Conservation (phyloP, 768 basidiomycete genomes). For the Ramaria sp. region DNA sequence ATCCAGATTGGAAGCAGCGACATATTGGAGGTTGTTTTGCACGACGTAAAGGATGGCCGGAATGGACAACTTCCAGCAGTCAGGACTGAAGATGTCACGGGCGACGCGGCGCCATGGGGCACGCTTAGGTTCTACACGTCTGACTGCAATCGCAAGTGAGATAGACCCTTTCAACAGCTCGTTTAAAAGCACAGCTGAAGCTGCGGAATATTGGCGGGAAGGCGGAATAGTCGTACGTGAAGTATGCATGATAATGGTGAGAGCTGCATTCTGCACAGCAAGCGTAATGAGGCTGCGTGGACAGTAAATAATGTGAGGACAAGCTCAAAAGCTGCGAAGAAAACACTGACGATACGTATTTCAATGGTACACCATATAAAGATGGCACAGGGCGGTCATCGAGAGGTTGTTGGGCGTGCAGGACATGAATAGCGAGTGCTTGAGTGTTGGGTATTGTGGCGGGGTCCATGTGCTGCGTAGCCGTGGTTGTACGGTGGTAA, state of each 20-base stretch:
- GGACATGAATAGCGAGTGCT: neutral
- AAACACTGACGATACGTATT: conserved; percentile 19
- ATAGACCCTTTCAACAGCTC: conserved; percentile 38
- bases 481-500: conserved; percentile 1
- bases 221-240: conserved; percentile 28
- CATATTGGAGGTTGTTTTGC: conserved; percentile 40
- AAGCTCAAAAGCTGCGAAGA: neutral
- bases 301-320: neutral
- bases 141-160: conserved; percentile 30
- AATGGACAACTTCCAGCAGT: conserved; percentile 41
- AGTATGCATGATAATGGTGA: conserved; percentile 41
- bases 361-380: conserved; percentile 17
- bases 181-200: conserved; percentile 38
- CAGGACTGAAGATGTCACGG: conserved; percentile 27
- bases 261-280: conserved; percentile 32
- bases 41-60: conserved; percentile 40
- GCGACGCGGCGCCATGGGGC: conserved; percentile 12
- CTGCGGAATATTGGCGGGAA: conserved; percentile 29
- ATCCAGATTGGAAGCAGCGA: conserved; percentile 39
- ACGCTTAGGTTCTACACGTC: conserved; percentile 14
- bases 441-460: neutral
- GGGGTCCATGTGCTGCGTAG: neutral
- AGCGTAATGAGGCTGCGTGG: conserved; percentile 18
- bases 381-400: conserved; percentile 18
- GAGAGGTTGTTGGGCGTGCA: conserved; percentile 10